Percentiles rank a stretch among this genome's conserved stretches.
Evolutionary conservation across 2,329 filamentous ascomycete species (phyloP).

Genomic region (Myrmaecium sp.): DNA sequence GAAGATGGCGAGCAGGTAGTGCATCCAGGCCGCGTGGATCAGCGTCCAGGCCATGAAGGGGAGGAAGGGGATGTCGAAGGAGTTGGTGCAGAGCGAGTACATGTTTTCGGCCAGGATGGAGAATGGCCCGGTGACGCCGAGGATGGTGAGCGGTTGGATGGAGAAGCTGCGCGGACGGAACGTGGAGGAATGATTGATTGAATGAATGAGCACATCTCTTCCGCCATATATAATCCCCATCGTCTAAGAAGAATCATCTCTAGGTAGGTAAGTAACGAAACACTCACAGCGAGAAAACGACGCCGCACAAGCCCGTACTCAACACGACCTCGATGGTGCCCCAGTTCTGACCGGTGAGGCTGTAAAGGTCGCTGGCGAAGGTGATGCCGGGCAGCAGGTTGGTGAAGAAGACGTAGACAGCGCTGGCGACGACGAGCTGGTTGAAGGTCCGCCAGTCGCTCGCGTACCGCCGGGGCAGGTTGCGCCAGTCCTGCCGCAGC

Average conservation of each 20-base stretch:
- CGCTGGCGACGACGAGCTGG: slow-evolving; percentile 45
- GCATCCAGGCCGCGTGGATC: slow-evolving; percentile 49
- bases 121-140: slow-evolving; percentile 50
- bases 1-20: slow-evolving; percentile 45
- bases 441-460: slow-evolving; percentile 35
- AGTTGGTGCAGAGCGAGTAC: slow-evolving; percentile 38
- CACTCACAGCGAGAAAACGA: slow-evolving; percentile 43
- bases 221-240: no score
- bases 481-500: slow-evolving; percentile 13
- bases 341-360: slow-evolving; percentile 44
- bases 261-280: no score
- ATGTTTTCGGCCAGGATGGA: slow-evolving; percentile 51
- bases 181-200: no score
- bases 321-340: slow-evolving; percentile 51
- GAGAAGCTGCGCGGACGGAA: slow-evolving; percentile 34
- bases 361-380: slow-evolving; percentile 48
- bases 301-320: slow-evolving; percentile 45
- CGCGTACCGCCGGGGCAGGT: slow-evolving; percentile 12
- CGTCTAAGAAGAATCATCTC: neutral
- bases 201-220: no score
- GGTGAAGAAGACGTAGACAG: slow-evolving; percentile 50
- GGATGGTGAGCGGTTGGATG: slow-evolving; percentile 46
- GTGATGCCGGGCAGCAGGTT: slow-evolving; percentile 51
- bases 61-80: slow-evolving; percentile 42
- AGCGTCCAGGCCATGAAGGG: slow-evolving; percentile 52